Evolutionary conservation across 805 yeast genomes (phyloP), one percentile per base, ranked within the genome.

Genomic region (Kregervanrija pseudodelftensis): DNA sequence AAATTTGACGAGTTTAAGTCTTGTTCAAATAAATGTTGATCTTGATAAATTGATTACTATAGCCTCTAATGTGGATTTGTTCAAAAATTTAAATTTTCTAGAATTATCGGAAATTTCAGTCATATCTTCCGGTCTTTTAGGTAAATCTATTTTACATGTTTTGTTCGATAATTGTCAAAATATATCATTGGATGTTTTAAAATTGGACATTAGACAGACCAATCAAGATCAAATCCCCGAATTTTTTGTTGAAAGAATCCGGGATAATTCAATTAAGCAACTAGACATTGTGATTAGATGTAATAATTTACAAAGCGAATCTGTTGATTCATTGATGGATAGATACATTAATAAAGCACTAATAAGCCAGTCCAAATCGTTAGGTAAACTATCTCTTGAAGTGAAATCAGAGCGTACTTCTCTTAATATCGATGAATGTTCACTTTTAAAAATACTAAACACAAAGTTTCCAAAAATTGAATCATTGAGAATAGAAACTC

Each of bases 401-500:
- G 48, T 59, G 36, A 49, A 43, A 37, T 37, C 43, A 12, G 64
- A 59, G 33, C 49, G 46, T 30, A 47, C 51, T n/a, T 33, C 52
- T 10, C 49, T 55, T 3, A 50, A 50, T 33, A 37, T 52, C 16
- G 51, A 50, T 11, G 53, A 52, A 38, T 55, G 47, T 15, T 43
- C 57, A 17, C 47, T 60, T 17, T 9, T 16, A 2, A n/a, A 41
- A 4, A 44, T 58, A 8, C 22, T 57, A 3, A 17, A 36, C 5
- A 17, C 22, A 5, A 22, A 10, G 2, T 58, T 65, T 44, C 50
- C 52, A 0, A 40, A 52, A 0, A 54, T 79, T 37, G 51, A 52
- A 39, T 60, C 72, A 5, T 49, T 77, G 4, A 58, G 81, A 33
- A 41, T 77, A 12, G 73, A 70, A 40, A 47, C 53, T 3, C 53